Evolutionary conservation across 1,284 basidiomycete genomes (phyloP), one percentile per base, ranked within the genome.

Genomic region (Tylopilus sp.): DNA sequence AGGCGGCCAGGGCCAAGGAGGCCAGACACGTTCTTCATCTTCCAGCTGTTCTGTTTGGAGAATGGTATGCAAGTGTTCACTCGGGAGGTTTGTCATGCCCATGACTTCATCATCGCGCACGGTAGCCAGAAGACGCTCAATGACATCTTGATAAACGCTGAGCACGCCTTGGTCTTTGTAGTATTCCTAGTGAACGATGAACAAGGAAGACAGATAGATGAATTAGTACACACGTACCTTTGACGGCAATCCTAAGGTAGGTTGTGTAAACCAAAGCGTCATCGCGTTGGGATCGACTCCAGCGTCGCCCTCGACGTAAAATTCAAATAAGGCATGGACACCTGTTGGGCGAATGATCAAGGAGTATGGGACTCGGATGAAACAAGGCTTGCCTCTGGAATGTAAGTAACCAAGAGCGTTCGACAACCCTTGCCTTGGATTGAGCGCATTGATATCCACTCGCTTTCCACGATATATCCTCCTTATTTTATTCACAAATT

Each of bases 231-330:
- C 2, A 21, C 44, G 18, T 47, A 86, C 88, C 77, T 95, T 93
- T 36, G 93, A 84, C 1, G 95, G 95, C 12, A 98, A 81, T 28
- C 93, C 92, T 7, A 97, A 76, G 10, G 74, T 78, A 7, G 88
- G 81, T 63, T 98, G 95, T 56, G 79, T 84, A 61, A 98, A 83
- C 85, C 87, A 93, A 15, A 95, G 76, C 0, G 83, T 81, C 80
- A 96, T 92, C 39, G 78, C 70, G 58, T 94, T 89, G 0, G 96
- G 93, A 63, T 97, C 91, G n/a, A 82, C 76, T 21, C 89, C 92
- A 29, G 86, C 83, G 59, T 98, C 93, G 35, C 96, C 95, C 49
- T 97, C 93, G 51, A 96, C 78, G 25, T 72, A 75, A 56, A 91
- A 84, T 12, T 79, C 73, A 63, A 98, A 92, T 16, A 99, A 71